phyloP scores from a whole-genome alignment of 176 grass and related monocot species.

The Carex kokanica region DNA sequence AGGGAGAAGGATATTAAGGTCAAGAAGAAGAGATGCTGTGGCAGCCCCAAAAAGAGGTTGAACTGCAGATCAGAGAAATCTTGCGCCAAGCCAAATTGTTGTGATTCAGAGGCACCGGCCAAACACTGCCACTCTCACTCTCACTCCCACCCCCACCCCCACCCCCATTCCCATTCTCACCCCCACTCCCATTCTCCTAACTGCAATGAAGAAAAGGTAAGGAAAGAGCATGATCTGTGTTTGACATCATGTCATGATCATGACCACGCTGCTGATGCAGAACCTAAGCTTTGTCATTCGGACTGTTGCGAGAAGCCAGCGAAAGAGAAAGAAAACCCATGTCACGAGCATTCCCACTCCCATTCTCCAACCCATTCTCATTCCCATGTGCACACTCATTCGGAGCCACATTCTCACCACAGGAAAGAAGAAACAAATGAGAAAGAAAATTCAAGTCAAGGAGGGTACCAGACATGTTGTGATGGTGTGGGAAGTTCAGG shows the following conservation, averaged over 20 bases:
- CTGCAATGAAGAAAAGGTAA: slow-evolving; percentile 28
- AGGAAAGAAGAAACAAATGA: slow-evolving; percentile 1
- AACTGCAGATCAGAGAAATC: slow-evolving; percentile 23
- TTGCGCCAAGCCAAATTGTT: slow-evolving; percentile 37
- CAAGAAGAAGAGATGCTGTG: slow-evolving; percentile 41
- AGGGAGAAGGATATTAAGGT: slow-evolving; percentile 31
- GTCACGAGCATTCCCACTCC: background rate
- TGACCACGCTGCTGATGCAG: slow-evolving; percentile 28
- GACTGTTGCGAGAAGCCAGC: slow-evolving; percentile 46
- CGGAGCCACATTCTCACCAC: slow-evolving; percentile 5
- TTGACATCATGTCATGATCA: slow-evolving; percentile 15
- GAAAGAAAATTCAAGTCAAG: background rate
- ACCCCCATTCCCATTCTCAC: background rate
- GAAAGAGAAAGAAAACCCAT: slow-evolving; percentile 1
- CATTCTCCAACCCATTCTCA: background rate
- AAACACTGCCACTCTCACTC: slow-evolving; percentile 26
- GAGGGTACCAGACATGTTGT: slow-evolving; percentile 1
- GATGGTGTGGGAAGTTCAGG: slow-evolving; percentile 42
- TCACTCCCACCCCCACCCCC: background rate
- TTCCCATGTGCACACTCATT: slow-evolving; percentile 11
- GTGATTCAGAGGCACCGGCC: slow-evolving; percentile 18
- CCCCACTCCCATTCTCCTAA: slow-evolving; percentile 14
- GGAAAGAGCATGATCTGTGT: background rate
- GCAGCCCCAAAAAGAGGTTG: slow-evolving; percentile 40
- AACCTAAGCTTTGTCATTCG: slow-evolving; percentile 8